These are phyloP conservation scores for Wallacemonas rigidus DNA, from an alignment of 208 protist species.

Conservation along the genomic window DNA sequence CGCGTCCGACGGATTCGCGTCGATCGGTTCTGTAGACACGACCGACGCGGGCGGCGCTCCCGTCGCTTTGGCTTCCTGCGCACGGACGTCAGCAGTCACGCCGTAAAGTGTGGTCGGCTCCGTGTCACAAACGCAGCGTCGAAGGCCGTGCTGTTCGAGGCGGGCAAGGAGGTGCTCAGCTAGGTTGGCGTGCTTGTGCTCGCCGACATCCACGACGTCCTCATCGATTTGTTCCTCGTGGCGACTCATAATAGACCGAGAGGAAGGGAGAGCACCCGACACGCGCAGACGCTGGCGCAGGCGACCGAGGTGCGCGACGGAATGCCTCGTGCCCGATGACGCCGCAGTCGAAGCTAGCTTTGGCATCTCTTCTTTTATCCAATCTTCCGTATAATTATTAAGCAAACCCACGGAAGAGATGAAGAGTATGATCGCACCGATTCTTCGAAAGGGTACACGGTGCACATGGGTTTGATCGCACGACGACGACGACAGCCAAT, in stretches of 20 bases:
- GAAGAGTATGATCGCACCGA: too few relatives aligned
- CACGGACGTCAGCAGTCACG: background rate
- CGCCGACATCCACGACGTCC: slow-evolving; percentile 71
- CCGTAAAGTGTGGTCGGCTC: background rate
- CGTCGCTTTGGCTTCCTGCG: background rate
- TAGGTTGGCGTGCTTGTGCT: slow-evolving; percentile 44
- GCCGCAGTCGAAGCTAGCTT: slow-evolving; percentile 1
- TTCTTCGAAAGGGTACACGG: too few relatives aligned
- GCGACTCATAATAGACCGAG: slow-evolving; percentile 53
- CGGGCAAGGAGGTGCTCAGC: slow-evolving; percentile 74
- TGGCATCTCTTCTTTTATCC: background rate
- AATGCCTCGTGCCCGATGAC: slow-evolving; percentile 18
- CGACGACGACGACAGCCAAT: too few relatives aligned
- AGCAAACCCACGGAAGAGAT: too few relatives aligned
- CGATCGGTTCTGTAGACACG: background rate
- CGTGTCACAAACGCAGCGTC: slow-evolving; percentile 34
- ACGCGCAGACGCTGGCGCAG: slow-evolving; percentile 43
- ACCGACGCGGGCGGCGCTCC: slow-evolving; percentile 6
- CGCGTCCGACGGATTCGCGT: slow-evolving; percentile 11
- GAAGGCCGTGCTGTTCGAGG: slow-evolving; percentile 85
- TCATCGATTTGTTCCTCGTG: slow-evolving; percentile 24
- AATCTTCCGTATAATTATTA: background rate
- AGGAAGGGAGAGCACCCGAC: slow-evolving; percentile 55
- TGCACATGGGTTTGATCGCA: too few relatives aligned
- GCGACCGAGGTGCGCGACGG: slow-evolving; percentile 15